Evolutionary conservation across 495 filamentous ascomycete genomes (phyloP).

Genomic region (Aspergillus diversus): DNA sequence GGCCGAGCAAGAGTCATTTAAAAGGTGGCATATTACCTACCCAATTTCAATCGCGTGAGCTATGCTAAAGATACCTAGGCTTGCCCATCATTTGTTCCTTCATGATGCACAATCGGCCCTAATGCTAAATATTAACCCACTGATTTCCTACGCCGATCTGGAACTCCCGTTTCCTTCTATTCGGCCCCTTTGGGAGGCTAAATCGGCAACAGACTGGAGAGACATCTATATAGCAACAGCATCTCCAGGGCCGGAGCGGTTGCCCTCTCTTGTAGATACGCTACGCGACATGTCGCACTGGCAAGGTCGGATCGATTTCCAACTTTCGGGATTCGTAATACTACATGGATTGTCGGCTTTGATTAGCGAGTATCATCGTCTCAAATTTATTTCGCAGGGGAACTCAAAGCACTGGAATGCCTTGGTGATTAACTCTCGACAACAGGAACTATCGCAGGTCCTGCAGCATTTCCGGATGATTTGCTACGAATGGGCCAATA

Average conservation of each 20-base stretch:
- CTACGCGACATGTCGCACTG: slow-evolving; percentile 53
- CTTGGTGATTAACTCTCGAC: slow-evolving; percentile 53
- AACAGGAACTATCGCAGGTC: slow-evolving; percentile 51
- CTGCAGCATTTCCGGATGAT: slow-evolving; percentile 50
- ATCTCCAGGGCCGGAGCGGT: slow-evolving; percentile 29
- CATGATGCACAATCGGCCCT: slow-evolving; percentile 63
- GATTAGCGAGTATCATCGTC: slow-evolving; percentile 62
- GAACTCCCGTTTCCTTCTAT: slow-evolving; percentile 60
- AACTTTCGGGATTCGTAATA: slow-evolving; percentile 53
- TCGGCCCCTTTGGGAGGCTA: slow-evolving; percentile 59
- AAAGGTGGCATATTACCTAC: slow-evolving; percentile 40
- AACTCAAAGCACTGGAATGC: slow-evolving; percentile 49
- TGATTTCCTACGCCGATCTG: slow-evolving; percentile 67
- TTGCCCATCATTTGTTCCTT: slow-evolving; percentile 59
- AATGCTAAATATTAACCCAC: slow-evolving; percentile 56
- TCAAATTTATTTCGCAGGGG: slow-evolving; percentile 50
- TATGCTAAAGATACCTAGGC: slow-evolving; percentile 33
- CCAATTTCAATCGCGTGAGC: neutral
- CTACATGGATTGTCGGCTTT: slow-evolving; percentile 61
- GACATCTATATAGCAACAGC: slow-evolving; percentile 43
- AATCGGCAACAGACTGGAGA: slow-evolving; percentile 60
- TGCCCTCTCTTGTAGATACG: slow-evolving; percentile 54
- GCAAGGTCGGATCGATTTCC: slow-evolving; percentile 51
- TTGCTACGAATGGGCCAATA: slow-evolving; percentile 29
- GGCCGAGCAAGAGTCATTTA: slow-evolving; percentile 59